These are phyloP conservation scores for Pythium myriotylum DNA, from an alignment of 352 stramenopile genomes.

Conservation along the genomic window DNA sequence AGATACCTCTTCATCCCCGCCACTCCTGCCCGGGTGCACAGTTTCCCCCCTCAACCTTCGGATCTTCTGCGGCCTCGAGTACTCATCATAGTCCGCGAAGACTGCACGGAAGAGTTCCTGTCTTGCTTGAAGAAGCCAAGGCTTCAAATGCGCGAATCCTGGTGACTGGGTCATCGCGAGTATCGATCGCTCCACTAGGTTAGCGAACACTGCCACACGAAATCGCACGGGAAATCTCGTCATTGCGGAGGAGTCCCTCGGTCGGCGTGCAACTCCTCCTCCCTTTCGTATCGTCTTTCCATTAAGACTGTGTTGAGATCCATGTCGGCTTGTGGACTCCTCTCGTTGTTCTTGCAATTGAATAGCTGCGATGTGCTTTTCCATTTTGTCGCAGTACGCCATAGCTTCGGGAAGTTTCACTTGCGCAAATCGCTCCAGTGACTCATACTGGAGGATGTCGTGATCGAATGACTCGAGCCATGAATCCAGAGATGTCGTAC, in stretches of 20 bases:
- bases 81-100: constrained; percentile 45
- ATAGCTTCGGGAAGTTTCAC: constrained; percentile 57
- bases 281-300: neutral
- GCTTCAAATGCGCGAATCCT: constrained; percentile 30
- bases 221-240: constrained; percentile 44
- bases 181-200: constrained; percentile 45
- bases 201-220: constrained; percentile 45
- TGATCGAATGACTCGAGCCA: constrained; percentile 54
- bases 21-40: neutral
- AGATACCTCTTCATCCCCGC: neutral
- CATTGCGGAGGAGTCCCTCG: constrained; percentile 8
- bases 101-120: constrained; percentile 51
- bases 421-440: constrained; percentile 45
- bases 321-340: neutral
- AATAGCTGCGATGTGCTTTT: constrained; percentile 19
- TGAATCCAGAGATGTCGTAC: constrained; percentile 33
- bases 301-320: neutral
- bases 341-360: constrained; percentile 23
- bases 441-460: constrained; percentile 50
- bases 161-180: constrained; percentile 38
- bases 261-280: neutral
- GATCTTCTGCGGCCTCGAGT: neutral
- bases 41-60: neutral
- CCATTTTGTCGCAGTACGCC: constrained; percentile 46
- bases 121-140: constrained; percentile 34